These are phyloP conservation scores for Polytrichum commune DNA, from an alignment of 225 moss, liverwort and hornwort genomes.

Conservation along the genomic window DNA sequence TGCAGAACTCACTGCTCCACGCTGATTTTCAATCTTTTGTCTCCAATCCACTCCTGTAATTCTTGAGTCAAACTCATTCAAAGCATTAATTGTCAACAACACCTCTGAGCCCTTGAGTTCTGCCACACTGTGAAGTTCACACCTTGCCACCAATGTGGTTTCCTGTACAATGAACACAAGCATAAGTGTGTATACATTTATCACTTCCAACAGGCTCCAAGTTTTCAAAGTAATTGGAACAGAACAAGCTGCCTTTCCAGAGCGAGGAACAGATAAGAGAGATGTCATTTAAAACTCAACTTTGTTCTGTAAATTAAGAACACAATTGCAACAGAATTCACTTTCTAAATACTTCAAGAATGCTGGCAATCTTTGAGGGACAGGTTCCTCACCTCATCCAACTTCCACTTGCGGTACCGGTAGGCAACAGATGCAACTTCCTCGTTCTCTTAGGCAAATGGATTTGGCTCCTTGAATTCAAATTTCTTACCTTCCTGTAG, in stretches of 20 bases:
- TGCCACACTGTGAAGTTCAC: slow-evolving; percentile 92
- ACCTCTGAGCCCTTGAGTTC: slow-evolving; percentile 94
- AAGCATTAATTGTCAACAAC: slow-evolving; percentile 80
- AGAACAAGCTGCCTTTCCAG: too few relatives aligned
- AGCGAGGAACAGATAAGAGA: too few relatives aligned
- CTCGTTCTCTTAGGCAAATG: slow-evolving; percentile 94
- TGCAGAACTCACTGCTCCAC: slow-evolving; percentile 76
- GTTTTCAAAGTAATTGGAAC: too few relatives aligned
- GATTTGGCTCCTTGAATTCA: slow-evolving; percentile 91
- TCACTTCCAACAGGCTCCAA: too few relatives aligned
- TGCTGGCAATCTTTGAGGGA: too few relatives aligned
- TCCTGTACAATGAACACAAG: slow-evolving; percentile 41
- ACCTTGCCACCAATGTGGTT: slow-evolving; percentile 93
- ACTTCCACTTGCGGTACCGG: slow-evolving; percentile 97
- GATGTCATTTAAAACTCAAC: too few relatives aligned
- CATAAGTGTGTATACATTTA: too few relatives aligned
- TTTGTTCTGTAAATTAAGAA: too few relatives aligned
- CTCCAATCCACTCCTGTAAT: slow-evolving; percentile 99
- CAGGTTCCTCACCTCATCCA: slow-evolving; percentile 68
- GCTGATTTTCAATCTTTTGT: slow-evolving; percentile 96
- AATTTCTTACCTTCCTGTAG: slow-evolving; percentile 88
- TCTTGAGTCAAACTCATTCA: slow-evolving; percentile 97
- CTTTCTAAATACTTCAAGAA: too few relatives aligned
- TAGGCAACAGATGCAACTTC: slow-evolving; percentile 97
- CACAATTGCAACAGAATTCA: too few relatives aligned